phyloP scores from a whole-genome alignment of 2,329 filamentous ascomycete species.

The Trichoderma sp. region DNA sequence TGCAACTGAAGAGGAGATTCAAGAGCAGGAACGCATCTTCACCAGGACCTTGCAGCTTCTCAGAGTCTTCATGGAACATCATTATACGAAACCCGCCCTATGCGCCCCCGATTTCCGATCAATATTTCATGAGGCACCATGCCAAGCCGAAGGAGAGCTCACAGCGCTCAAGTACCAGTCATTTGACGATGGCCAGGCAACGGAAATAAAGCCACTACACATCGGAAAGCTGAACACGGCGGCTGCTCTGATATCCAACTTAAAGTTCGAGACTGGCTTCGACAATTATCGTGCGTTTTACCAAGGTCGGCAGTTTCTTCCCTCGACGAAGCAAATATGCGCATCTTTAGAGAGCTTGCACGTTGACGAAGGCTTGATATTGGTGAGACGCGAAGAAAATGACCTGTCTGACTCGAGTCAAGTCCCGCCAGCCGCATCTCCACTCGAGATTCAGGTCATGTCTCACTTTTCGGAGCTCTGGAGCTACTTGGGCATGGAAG shows the following conservation, averaged over 20 bases:
- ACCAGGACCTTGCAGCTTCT: conserved; percentile 66
- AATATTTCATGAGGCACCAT: conserved; percentile 49
- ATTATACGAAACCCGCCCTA: conserved; percentile 60
- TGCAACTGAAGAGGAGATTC: conserved; percentile 45
- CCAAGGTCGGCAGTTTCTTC: conserved; percentile 61
- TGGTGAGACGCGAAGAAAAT: conserved; percentile 60
- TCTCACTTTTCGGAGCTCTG: conserved; percentile 82
- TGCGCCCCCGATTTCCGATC: conserved; percentile 56
- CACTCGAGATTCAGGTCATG: conserved; percentile 74
- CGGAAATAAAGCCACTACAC: conserved; percentile 57
- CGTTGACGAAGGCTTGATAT: conserved; percentile 60
- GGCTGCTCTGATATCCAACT: conserved; percentile 62
- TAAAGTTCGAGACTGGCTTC: conserved; percentile 70
- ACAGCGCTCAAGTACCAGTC: conserved; percentile 71
- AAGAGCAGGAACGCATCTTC: conserved; percentile 57
- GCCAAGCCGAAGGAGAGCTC: conserved; percentile 57
- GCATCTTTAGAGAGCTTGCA: conserved; percentile 66
- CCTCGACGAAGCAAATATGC: conserved; percentile 56
- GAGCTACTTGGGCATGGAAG: conserved; percentile 71
- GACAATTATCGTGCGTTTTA: conserved; percentile 72
- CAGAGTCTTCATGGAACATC: conserved; percentile 61
- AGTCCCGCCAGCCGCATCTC: conserved; percentile 51
- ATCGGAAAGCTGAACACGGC: conserved; percentile 71
- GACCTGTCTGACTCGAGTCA: conserved; percentile 41
- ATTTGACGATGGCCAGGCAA: conserved; percentile 60